phyloP scores from a whole-genome alignment of 2,329 filamentous ascomycete genomes.

The Verticillium klebahnii region DNA sequence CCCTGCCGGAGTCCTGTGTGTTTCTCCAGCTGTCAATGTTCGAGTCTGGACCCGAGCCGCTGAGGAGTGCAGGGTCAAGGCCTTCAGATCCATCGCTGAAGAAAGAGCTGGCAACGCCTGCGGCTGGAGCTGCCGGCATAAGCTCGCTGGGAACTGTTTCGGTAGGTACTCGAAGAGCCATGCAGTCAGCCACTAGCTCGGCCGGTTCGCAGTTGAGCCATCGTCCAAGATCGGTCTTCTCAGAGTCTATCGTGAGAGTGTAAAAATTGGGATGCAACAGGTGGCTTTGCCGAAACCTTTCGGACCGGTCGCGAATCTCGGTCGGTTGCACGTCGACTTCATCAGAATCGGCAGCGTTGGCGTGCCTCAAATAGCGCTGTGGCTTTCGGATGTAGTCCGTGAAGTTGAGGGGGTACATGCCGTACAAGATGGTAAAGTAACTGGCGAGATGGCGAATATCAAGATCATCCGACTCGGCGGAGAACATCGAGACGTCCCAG shows the following conservation, averaged over 20 bases:
- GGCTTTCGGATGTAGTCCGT: conserved; percentile 83
- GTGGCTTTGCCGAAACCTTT: conserved; percentile 68
- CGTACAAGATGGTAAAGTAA: conserved; percentile 80
- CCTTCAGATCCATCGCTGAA: conserved; percentile 24
- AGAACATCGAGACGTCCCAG: conserved; percentile 63
- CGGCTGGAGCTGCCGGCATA: conserved; percentile 11
- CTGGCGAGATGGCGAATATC: conserved; percentile 63
- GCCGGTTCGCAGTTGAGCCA: conserved; percentile 78
- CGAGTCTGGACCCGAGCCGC: conserved; percentile 24
- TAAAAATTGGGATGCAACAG: conserved; percentile 83
- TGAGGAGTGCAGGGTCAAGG: conserved; percentile 35
- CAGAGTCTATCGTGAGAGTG: conserved; percentile 71
- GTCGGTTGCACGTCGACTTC: conserved; percentile 75
- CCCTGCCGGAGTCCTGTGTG: conserved; percentile 45
- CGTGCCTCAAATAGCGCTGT: conserved; percentile 70
- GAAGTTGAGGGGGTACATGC: conserved; percentile 79
- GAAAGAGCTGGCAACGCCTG: conserved; percentile 11
- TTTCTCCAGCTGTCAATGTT: conserved; percentile 46
- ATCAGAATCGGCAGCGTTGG: conserved; percentile 64
- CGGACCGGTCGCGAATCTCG: conserved; percentile 71
- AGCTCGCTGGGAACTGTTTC: conserved; percentile 13
- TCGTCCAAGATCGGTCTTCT: conserved; percentile 69
- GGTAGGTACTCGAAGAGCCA: conserved; percentile 52
- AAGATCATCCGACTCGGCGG: conserved; percentile 57
- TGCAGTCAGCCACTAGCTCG: conserved; percentile 76